Evolutionary conservation across 2,329 filamentous ascomycete species (phyloP), one percentile per base, ranked within the genome.

Genomic region (Ambrosiella xylebori): DNA sequence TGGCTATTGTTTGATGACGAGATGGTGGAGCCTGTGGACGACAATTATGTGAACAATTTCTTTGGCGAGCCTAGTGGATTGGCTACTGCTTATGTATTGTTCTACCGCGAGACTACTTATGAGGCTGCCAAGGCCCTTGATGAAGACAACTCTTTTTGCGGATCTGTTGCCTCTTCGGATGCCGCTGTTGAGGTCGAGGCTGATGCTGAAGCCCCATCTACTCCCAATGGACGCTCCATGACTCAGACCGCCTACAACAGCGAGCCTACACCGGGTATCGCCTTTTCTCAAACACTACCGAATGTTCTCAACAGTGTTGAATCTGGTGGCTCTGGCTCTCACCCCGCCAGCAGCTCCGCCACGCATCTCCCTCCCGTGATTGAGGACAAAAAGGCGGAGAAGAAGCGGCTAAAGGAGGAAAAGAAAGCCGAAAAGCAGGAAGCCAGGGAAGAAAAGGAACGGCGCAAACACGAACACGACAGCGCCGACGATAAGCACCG

Each of bases 1-100:
- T 98, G 93, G 93, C 73, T 98, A 47, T 73, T 98, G 5, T 98
- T 98, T 65, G 93, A 98, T 64, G 93, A 98, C 65, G 93, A 98
- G 71, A 89, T 97, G 81, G 93, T 98, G 3, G 93, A 98, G 68
- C 93, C 93, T 0, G 93, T 98, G 4, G 89, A 96, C 69, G 96
- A 96, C 70, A 84, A 86, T 67, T 98, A 94, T 66, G 93, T 98
- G 41, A 81, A 85, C 63, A 96, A 95, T 68, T 98, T 98, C 71
- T 98, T 98, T 65, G 93, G 93, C 13, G 93, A 96, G 67, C 88
- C 86, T 66, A 84, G 85, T 0, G 89, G 88, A 2, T 81, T 94
- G 69, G 93, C 93, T 8, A 96, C 90, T 65, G 93, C 93, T 37
- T 98, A 98, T 66, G 90, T 98, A 13, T 74, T 98, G 8, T 98